phyloP scores from a whole-genome alignment of 2,329 filamentous ascomycete species.

The Penicillium griseofulvum region DNA sequence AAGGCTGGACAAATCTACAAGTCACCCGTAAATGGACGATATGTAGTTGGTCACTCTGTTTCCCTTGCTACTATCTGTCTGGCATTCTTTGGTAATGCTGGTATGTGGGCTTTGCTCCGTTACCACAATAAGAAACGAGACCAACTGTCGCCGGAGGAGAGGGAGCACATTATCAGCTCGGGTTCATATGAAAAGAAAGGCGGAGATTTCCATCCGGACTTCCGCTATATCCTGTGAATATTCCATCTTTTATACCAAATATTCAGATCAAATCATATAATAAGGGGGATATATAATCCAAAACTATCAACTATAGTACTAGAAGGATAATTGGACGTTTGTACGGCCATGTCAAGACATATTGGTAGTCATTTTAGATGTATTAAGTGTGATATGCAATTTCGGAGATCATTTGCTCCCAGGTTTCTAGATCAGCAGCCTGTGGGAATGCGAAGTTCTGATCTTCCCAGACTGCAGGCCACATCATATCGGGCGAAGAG shows the following conservation, averaged over 20 bases:
- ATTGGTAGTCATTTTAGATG: too few relatives aligned
- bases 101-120: slow-evolving; percentile 8
- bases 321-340: too few relatives aligned
- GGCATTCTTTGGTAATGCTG: slow-evolving; percentile 10
- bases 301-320: neutral
- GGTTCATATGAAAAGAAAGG: slow-evolving; percentile 14
- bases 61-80: slow-evolving; percentile 11
- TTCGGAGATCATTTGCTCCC: slow-evolving; percentile 16
- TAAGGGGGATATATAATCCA: neutral
- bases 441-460: slow-evolving; percentile 14
- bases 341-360: too few relatives aligned
- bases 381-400: slow-evolving; percentile 13
- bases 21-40: slow-evolving; percentile 8
- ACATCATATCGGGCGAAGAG: slow-evolving; percentile 10
- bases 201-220: slow-evolving; percentile 14
- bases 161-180: slow-evolving; percentile 6
- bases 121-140: slow-evolving; percentile 12
- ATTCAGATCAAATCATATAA: neutral
- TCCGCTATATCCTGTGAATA: slow-evolving; percentile 12
- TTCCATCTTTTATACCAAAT: neutral
- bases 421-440: slow-evolving; percentile 11
- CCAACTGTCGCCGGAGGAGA: slow-evolving; percentile 8
- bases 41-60: slow-evolving; percentile 12
- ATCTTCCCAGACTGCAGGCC: slow-evolving; percentile 12
- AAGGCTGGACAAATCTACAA: slow-evolving; percentile 17